These are phyloP conservation scores for Drosera capensis DNA, from an alignment of 148 eudicot species.

Conservation along the genomic window DNA sequence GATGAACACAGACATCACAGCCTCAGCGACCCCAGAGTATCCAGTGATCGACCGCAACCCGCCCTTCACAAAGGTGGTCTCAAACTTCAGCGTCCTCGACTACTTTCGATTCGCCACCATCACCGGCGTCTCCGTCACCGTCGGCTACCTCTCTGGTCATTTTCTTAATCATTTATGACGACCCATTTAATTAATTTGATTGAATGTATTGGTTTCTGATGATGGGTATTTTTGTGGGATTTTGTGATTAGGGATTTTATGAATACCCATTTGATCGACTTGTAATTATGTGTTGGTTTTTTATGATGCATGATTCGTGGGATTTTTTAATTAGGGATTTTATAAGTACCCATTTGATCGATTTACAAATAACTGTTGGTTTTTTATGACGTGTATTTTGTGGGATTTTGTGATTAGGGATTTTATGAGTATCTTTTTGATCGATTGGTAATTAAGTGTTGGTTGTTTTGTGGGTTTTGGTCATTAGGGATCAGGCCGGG, in stretches of 20 bases:
- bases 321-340: too few relatives aligned
- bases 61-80: conserved; percentile 75
- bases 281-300: too few relatives aligned
- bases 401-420: too few relatives aligned
- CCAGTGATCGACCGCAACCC: conserved; percentile 93
- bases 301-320: too few relatives aligned
- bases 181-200: background rate
- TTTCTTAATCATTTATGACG: background rate
- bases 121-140: conserved; percentile 82
- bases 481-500: conserved; percentile 67
- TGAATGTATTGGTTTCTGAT: background rate
- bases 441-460: too few relatives aligned
- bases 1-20: conserved; percentile 94
- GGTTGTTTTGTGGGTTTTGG: background rate
- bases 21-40: conserved; percentile 76
- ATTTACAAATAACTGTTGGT: too few relatives aligned
- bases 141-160: conserved; percentile 80
- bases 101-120: conserved; percentile 80
- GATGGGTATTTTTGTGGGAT: too few relatives aligned
- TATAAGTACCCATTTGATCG: too few relatives aligned
- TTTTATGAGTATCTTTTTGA: too few relatives aligned
- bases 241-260: too few relatives aligned
- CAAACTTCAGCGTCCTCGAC: conserved; percentile 79
- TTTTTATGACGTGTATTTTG: too few relatives aligned
- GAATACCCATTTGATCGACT: too few relatives aligned